A percentile compares a stretch with the other conserved stretches of the same genome.
Conservation (phyloP, 148 eudicot species). For the Dianthus caryophyllus region DNA sequence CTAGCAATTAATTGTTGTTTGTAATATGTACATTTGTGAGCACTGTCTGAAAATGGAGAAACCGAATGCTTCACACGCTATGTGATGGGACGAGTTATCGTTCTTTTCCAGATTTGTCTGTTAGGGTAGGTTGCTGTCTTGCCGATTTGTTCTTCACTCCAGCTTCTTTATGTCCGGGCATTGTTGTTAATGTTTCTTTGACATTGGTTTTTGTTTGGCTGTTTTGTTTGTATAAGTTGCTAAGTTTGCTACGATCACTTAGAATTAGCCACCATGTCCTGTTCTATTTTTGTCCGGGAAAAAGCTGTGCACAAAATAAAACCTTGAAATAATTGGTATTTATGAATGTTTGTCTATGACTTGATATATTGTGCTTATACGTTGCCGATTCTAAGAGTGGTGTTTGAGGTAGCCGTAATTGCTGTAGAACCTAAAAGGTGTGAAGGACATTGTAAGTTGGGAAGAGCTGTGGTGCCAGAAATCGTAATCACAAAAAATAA, state of each 20-base stretch:
- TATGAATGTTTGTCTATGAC: not conserved
- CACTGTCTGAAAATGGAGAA: not conserved
- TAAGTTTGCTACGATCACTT: not conserved
- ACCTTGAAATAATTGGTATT: not conserved
- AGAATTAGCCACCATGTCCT: not conserved
- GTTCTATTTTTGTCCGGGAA: not conserved
- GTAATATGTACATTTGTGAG: not conserved
- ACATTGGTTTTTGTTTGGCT: not conserved
- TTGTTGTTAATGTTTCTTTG: not conserved
- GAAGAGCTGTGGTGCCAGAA: too few relatives aligned
- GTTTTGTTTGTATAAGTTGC: not conserved
- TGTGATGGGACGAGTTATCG: too few relatives aligned
- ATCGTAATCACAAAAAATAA: too few relatives aligned
- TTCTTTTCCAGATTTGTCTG: too few relatives aligned
- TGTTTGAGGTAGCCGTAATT: not conserved
- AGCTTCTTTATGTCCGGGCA: too few relatives aligned
- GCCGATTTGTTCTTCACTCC: too few relatives aligned
- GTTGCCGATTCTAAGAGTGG: not conserved
- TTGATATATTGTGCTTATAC: not conserved
- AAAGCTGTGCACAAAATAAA: not conserved
- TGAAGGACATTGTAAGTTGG: too few relatives aligned
- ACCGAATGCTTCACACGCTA: not conserved
- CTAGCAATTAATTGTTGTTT: not conserved
- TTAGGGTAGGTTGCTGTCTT: too few relatives aligned
- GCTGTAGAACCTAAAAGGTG: too few relatives aligned